Evolutionary conservation across 148 eudicot genomes (phyloP).

Genomic region (Chenopodium quinoa): DNA sequence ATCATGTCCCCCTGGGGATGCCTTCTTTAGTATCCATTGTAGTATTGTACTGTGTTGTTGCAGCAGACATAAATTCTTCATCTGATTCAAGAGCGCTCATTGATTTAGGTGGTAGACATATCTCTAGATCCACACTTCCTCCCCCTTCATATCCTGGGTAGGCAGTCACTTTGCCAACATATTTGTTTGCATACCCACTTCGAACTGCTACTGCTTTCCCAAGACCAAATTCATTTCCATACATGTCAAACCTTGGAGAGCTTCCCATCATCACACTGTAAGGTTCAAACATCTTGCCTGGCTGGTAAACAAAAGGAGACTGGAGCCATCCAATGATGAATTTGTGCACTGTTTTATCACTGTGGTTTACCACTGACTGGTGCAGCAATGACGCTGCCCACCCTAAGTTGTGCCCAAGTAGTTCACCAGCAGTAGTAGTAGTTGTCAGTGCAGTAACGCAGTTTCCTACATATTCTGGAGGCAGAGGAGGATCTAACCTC

Average conservation of each 20-base stretch:
- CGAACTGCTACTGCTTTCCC: conserved; percentile 13
- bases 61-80: background rate
- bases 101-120: background rate
- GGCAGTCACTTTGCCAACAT: background rate
- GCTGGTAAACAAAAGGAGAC: conserved; percentile 9
- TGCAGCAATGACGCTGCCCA: conserved; percentile 21
- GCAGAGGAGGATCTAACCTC: too few species aligned
- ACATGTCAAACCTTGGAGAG: conserved; percentile 25
- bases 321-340: background rate
- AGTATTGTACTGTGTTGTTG: too few species aligned
- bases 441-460: background rate
- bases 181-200: conserved; percentile 3
- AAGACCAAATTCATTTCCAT: conserved; percentile 25
- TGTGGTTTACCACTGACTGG: conserved; percentile 2
- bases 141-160: background rate
- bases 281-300: background rate
- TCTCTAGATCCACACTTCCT: background rate
- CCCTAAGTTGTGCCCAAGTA: conserved; percentile 1
- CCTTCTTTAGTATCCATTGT: too few species aligned
- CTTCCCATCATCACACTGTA: background rate
- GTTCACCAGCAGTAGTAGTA: background rate
- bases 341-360: background rate
- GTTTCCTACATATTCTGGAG: conserved; percentile 6
- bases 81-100: background rate
- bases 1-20: too few species aligned